A percentile compares a stretch with the other conserved stretches of the same genome.
phyloP scores from a whole-genome alignment of 1,139 yeast species.

The Hemisphaericaspora xylofermentans region DNA sequence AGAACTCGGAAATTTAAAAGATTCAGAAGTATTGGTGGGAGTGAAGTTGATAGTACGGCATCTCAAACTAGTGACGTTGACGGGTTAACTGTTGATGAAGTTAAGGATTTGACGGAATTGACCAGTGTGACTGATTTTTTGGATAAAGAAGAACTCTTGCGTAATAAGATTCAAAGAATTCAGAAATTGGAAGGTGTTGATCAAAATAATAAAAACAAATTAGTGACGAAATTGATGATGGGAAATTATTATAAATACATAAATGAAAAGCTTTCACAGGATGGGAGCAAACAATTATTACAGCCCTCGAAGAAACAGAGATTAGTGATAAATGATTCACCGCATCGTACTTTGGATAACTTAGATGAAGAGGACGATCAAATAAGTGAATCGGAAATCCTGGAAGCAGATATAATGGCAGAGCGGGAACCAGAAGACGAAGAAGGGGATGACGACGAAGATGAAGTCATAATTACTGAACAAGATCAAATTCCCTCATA shows the following conservation, averaged over 20 bases:
- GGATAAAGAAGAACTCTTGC: slow-evolving; percentile 47
- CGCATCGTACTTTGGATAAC: slow-evolving; percentile 1
- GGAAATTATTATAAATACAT: slow-evolving; percentile 58
- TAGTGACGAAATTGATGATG: slow-evolving; percentile 77
- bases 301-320: slow-evolving; percentile 19
- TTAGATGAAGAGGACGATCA: slow-evolving; percentile 15
- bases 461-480: slow-evolving; percentile 45
- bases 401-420: slow-evolving; percentile 2
- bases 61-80: slow-evolving; percentile 33
- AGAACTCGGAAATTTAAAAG: not conserved
- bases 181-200: slow-evolving; percentile 43
- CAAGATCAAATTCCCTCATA: slow-evolving; percentile 54
- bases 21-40: slow-evolving; percentile 3
- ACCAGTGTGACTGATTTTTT: slow-evolving; percentile 48
- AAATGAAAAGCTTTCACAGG: slow-evolving; percentile 28
- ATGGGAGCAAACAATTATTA: slow-evolving; percentile 17
- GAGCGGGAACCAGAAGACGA: slow-evolving; percentile 19
- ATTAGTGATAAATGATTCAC: slow-evolving; percentile 17
- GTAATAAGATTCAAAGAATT: slow-evolving; percentile 58
- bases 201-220: slow-evolving; percentile 57
- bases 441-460: slow-evolving; percentile 20
- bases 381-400: slow-evolving; percentile 19
- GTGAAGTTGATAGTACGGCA: slow-evolving; percentile 23
- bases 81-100: slow-evolving; percentile 39
- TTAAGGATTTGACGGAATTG: slow-evolving; percentile 37